phyloP scores from a whole-genome alignment of 441 rosid genomes.

The Codiaeum variegatum region DNA sequence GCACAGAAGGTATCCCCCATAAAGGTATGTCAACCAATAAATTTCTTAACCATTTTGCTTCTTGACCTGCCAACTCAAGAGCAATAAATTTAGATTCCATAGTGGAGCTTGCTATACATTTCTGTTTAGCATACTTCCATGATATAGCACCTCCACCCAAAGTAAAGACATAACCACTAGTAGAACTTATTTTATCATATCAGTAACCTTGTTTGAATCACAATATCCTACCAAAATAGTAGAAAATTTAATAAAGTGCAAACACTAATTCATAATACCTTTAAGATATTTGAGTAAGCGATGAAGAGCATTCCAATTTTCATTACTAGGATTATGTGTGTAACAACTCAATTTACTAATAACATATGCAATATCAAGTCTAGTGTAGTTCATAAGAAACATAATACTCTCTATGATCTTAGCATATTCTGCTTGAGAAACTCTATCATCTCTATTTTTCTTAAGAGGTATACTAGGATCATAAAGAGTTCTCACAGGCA shows the following conservation, averaged over 20 bases:
- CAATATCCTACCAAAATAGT: not conserved
- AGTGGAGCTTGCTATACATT: not conserved
- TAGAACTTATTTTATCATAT: not conserved
- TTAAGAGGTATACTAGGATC: too few species aligned
- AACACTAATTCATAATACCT: not conserved
- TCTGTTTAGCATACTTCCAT: not conserved
- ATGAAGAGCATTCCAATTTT: not conserved
- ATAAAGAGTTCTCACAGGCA: too few species aligned
- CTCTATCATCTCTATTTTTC: too few species aligned
- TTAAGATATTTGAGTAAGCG: not conserved
- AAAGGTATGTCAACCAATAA: not conserved
- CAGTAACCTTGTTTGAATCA: not conserved
- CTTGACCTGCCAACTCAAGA: not conserved
- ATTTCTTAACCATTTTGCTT: not conserved
- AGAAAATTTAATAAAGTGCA: not conserved
- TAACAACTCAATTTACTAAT: too few species aligned
- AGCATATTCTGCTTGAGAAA: too few species aligned
- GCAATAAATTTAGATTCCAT: not conserved
- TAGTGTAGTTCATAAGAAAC: too few species aligned
- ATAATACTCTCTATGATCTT: too few species aligned
- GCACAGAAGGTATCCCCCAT: not conserved
- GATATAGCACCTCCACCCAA: not conserved
- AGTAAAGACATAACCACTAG: not conserved
- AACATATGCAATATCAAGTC: too few species aligned
- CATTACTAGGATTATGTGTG: not conserved